phyloP scores from a whole-genome alignment of 257 asterid species.

The Scutellaria baicalensis region DNA sequence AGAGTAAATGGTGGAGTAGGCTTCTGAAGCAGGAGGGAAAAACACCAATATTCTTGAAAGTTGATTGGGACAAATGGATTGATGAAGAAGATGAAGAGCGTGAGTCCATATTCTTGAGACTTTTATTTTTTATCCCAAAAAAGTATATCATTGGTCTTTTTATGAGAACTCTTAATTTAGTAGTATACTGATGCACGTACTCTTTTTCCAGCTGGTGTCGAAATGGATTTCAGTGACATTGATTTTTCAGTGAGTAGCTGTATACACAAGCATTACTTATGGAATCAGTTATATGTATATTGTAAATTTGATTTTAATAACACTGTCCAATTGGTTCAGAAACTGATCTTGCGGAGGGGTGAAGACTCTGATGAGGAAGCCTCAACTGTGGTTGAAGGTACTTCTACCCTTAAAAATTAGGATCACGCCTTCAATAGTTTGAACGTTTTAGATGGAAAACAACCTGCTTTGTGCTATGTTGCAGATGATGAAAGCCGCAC shows the following conservation, averaged over 20 bases:
- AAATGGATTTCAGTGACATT: slow-evolving; percentile 40
- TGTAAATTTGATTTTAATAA: background rate
- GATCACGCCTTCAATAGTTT: background rate
- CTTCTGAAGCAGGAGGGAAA: slow-evolving; percentile 50
- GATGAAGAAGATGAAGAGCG: slow-evolving; percentile 56
- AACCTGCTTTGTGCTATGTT: background rate
- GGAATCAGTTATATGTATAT: background rate
- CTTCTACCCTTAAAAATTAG: background rate
- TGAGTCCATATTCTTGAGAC: slow-evolving; percentile 2
- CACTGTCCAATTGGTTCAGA: slow-evolving; percentile 14
- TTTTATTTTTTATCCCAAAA: background rate
- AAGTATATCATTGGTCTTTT: no score
- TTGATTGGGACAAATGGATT: slow-evolving; percentile 89
- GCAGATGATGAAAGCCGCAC: slow-evolving; percentile 31
- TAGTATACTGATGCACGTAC: slow-evolving; percentile 1
- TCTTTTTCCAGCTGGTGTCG: slow-evolving; percentile 31
- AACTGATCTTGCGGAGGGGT: no score
- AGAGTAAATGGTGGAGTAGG: slow-evolving; percentile 77
- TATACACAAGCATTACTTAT: background rate
- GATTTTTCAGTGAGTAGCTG: slow-evolving; percentile 50
- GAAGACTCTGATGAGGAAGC: slow-evolving; percentile 30
- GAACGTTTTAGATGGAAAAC: background rate
- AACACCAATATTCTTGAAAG: slow-evolving; percentile 58
- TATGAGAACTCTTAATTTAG: background rate
- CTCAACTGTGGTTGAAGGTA: slow-evolving; percentile 30